Evolutionary conservation across 1,139 yeast genomes (phyloP).

Genomic region (Cylindricascospora bacillispora): DNA sequence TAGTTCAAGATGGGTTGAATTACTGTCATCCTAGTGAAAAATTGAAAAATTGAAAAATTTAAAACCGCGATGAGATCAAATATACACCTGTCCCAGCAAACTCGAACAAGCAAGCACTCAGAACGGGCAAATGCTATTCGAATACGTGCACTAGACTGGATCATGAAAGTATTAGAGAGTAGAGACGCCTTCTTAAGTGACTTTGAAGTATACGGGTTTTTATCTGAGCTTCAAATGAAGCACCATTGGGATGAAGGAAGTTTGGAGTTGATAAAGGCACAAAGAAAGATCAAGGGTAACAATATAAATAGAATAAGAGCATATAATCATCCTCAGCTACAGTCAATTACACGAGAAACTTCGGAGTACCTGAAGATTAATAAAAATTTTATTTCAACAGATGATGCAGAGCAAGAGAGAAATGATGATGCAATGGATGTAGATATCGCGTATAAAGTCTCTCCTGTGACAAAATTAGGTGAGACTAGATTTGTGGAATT

Average conservation of each 20-base stretch:
- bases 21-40: no score
- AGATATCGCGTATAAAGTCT: constrained; percentile 5
- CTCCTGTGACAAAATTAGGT: constrained; percentile 15
- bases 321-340: constrained; percentile 37
- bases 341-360: constrained; percentile 55
- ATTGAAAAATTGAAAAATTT: no score
- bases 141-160: background rate
- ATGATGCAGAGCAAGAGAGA: constrained; percentile 9
- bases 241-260: constrained; percentile 27
- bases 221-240: constrained; percentile 25
- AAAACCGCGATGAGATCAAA: no score
- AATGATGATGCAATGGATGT: constrained; percentile 5
- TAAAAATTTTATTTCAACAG: constrained; percentile 14
- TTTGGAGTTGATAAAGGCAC: constrained; percentile 8
- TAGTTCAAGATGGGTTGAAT: no score
- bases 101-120: background rate
- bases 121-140: background rate
- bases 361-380: constrained; percentile 27
- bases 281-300: constrained; percentile 26
- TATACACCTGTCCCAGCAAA: no score
- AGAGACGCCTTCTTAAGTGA: constrained; percentile 26
- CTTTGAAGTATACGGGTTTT: constrained; percentile 25
- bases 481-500: constrained; percentile 40
- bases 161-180: constrained; percentile 22
- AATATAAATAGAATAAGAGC: constrained; percentile 17